phyloP scores from a whole-genome alignment of 1,139 yeast species.

The Sporopachydermia cereana region DNA sequence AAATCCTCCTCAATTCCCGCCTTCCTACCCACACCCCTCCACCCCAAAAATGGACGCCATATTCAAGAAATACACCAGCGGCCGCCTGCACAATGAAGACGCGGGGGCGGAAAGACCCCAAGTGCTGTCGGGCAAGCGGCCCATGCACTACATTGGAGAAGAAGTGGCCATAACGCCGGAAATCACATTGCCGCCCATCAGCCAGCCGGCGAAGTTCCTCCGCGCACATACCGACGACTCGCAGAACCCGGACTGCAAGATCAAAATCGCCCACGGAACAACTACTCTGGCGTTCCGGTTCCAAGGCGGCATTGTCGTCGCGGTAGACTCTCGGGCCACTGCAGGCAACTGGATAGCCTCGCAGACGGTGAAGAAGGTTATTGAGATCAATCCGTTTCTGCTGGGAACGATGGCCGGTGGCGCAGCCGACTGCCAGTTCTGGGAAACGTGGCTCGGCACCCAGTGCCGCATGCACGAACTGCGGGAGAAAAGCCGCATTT shows the following conservation, averaged over 20 bases:
- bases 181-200: constrained; percentile 61
- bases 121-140: constrained; percentile 15
- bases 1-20: no score
- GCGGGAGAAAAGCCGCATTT: constrained; percentile 86
- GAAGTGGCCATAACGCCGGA: constrained; percentile 34
- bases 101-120: background rate
- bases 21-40: no score
- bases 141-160: constrained; percentile 25
- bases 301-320: constrained; percentile 91
- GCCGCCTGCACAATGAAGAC: background rate
- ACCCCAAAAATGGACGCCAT: constrained; percentile 2
- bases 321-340: constrained; percentile 97
- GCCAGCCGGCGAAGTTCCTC: constrained; percentile 86
- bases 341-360: constrained; percentile 98
- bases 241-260: constrained; percentile 82
- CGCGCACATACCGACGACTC: constrained; percentile 98
- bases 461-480: constrained; percentile 94
- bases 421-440: constrained; percentile 98
- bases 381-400: constrained; percentile 88
- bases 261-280: constrained; percentile 97
- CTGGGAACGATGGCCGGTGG: constrained; percentile 99
- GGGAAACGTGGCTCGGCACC: constrained; percentile 98
- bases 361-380: constrained; percentile 94
- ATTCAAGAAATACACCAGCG: constrained; percentile 1
- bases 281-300: constrained; percentile 95